Base-by-base conservation (phyloP, 345 rosid genomes). In the Aquilaria sinensis region DNA sequence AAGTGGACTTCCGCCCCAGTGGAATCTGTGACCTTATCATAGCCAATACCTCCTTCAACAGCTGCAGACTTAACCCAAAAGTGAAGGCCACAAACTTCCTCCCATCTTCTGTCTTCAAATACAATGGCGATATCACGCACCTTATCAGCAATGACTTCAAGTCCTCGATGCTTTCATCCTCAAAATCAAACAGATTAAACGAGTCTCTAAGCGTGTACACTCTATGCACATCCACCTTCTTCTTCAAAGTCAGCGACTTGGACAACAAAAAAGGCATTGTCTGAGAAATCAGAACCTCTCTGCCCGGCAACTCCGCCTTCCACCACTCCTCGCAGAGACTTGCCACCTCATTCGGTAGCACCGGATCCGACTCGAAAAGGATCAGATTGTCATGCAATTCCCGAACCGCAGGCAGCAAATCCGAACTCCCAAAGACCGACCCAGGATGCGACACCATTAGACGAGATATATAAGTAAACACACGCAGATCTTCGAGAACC, bases 81-180 rank as follows among this genome's bases (percentile, higher is more conserved):
- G 88, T 68, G 57, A 88, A 88, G 33, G 87, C 83, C 46, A 86
- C 62, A 51, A 90, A 94, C 37, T 68, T 78, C 87, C 81, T 83
- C 43, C 99, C 99, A 12, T 94, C 97, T 60, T 90, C 92, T 0
- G 94, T 83, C 58, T 85, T 94, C 58, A 94, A 61, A 70, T 80
- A 88, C 60, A 90, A 31, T 8, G 99, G 99, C 1, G 90, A 77
- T 53, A 94, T 82, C 13, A 94, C 80, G 46, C 97, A 88, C 31
- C 97, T 78, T 16, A 94, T 88, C 48, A 94, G 57, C 67, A 94
- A 60, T 75, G 79, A 67, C 69, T 86, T 85, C 74, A 94, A 74
- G 60, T 94, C 97, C 63, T 83, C 96, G 31, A 86, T 94, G 63
- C 95, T 94, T 65, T 86, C 88, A 54, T 94, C 99, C 37, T 90